Conservation (phyloP, 2,329 filamentous ascomycete species). For the Amauroascus niger region DNA sequence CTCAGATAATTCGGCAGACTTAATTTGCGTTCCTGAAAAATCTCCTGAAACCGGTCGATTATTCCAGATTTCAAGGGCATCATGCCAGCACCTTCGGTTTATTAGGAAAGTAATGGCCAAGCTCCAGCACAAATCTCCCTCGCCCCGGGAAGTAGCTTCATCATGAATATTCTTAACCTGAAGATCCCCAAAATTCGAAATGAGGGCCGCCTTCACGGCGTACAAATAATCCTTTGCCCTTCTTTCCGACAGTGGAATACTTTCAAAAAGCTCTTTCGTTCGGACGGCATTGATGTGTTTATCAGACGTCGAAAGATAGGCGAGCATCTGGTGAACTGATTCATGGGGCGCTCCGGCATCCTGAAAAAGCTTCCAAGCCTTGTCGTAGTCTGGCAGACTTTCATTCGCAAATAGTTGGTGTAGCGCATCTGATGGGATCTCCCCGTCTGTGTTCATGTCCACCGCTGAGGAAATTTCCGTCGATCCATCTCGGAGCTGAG, state of each 20-base stretch:
- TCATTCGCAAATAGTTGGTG: conserved; percentile 8
- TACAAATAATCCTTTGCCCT: conserved; percentile 37
- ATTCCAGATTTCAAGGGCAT: conserved; percentile 26
- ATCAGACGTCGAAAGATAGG: conserved; percentile 34
- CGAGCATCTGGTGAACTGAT: conserved; percentile 21
- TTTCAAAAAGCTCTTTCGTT: conserved; percentile 39
- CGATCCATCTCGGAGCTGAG: not conserved
- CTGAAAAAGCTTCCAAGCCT: conserved; percentile 37
- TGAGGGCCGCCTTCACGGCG: conserved; percentile 38
- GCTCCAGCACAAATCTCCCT: conserved; percentile 25
- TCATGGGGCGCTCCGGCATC: conserved; percentile 24
- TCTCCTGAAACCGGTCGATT: conserved; percentile 17
- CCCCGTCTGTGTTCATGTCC: not conserved
- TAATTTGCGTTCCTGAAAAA: not conserved
- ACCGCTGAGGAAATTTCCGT: not conserved
- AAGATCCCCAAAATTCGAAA: conserved; percentile 30
- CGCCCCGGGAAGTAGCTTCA: conserved; percentile 27
- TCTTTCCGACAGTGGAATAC: conserved; percentile 31
- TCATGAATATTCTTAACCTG: conserved; percentile 35
- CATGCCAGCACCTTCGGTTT: conserved; percentile 27
- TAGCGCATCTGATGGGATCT: not conserved
- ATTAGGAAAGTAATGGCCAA: conserved; percentile 27
- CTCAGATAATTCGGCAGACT: conserved; percentile 13
- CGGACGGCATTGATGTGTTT: conserved; percentile 34
- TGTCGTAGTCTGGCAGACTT: conserved; percentile 25